Evolutionary conservation across 2,329 filamentous ascomycete genomes (phyloP).

Genomic region (Colletotrichum noveboracense): DNA sequence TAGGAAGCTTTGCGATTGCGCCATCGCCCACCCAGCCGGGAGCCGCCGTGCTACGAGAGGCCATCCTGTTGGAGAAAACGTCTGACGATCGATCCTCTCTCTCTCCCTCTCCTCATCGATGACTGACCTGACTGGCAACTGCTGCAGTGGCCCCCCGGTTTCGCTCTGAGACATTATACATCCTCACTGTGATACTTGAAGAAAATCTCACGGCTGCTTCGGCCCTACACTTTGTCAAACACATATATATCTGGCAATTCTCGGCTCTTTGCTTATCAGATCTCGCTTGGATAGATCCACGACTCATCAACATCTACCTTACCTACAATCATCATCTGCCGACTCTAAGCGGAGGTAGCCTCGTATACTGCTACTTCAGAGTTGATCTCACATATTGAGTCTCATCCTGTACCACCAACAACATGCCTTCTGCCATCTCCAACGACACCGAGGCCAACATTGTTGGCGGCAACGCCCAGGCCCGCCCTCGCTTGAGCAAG

Average conservation of each 20-base stretch:
- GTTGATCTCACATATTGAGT: not conserved
- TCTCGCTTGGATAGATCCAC: not conserved
- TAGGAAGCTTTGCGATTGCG: conserved; percentile 23
- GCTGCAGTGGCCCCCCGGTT: not conserved
- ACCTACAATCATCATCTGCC: not conserved
- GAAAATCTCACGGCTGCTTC: not conserved
- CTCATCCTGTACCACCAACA: not conserved
- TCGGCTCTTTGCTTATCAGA: not conserved
- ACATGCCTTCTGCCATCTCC: conserved; percentile 39
- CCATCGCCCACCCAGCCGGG: conserved; percentile 16
- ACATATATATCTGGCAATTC: conserved; percentile 5
- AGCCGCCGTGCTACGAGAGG: conserved; percentile 6
- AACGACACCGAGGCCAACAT: conserved; percentile 25
- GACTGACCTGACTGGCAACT: not conserved
- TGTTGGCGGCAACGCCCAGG: conserved; percentile 33
- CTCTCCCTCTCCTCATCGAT: conserved; percentile 5
- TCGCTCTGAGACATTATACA: not conserved
- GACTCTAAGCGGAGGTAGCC: not conserved
- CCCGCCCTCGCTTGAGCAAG: conserved; percentile 32
- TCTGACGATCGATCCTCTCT: conserved; percentile 10
- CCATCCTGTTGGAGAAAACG: conserved; percentile 2
- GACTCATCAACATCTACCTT: not conserved
- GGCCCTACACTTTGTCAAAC: not conserved
- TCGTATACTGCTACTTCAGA: not conserved
- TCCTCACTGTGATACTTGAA: not conserved